Percentiles rank a stretch among this genome's conserved stretches.
Evolutionary conservation across 2,329 filamentous ascomycete species (phyloP).

Genomic region (Venturiaceae sp.): DNA sequence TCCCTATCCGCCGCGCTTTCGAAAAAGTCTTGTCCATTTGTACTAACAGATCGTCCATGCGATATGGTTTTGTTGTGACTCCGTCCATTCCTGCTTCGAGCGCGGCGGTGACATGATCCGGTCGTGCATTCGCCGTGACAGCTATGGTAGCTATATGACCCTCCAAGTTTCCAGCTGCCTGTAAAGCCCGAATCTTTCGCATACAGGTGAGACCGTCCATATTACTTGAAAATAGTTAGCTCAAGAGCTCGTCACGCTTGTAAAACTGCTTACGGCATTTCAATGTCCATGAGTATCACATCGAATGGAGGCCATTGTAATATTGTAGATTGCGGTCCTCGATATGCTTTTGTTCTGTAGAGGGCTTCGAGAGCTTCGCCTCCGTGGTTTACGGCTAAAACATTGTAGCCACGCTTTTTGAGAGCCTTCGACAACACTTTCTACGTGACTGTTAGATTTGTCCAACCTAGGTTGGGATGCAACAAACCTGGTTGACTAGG

Average conservation of each 20-base stretch:
- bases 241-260: background rate
- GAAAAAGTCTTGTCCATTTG: background rate
- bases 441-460: constrained; percentile 10
- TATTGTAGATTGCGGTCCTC: background rate
- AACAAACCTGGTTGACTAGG: background rate
- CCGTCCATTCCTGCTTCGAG: constrained; percentile 20
- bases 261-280: constrained; percentile 20
- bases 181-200: constrained; percentile 21
- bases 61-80: constrained; percentile 9
- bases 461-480: background rate
- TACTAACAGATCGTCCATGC: constrained; percentile 6
- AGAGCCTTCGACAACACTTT: constrained; percentile 7
- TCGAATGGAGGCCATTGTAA: background rate
- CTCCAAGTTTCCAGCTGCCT: constrained; percentile 14
- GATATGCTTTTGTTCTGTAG: background rate
- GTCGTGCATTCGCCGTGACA: constrained; percentile 25
- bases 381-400: constrained; percentile 8
- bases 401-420: constrained; percentile 1
- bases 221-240: constrained; percentile 9
- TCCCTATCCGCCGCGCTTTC: background rate
- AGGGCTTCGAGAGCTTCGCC: constrained; percentile 7
- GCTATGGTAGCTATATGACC: constrained; percentile 24
- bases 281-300: constrained; percentile 25
- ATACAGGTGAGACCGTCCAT: constrained; percentile 27
- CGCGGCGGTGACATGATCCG: constrained; percentile 22